These are phyloP conservation scores for Leptodontidium sp. DNA, from an alignment of 2,329 filamentous ascomycete genomes.

Conservation along the genomic window DNA sequence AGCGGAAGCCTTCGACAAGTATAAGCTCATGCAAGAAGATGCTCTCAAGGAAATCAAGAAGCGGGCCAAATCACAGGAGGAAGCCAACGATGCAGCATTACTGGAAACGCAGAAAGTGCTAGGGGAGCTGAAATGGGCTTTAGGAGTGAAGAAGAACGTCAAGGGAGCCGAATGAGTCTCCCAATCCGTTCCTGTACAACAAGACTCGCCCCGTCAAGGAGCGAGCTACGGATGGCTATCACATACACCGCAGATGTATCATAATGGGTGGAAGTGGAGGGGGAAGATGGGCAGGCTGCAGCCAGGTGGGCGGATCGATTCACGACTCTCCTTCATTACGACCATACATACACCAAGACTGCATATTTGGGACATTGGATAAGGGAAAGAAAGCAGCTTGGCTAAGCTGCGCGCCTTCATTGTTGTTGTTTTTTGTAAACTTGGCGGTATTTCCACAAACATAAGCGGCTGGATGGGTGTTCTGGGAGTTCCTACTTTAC, in stretches of 20 bases:
- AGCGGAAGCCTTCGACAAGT: slow-evolving; percentile 65
- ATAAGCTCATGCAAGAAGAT: slow-evolving; percentile 71
- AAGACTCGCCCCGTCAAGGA: neutral
- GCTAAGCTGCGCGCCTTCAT: neutral
- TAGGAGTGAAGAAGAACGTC: slow-evolving; percentile 71
- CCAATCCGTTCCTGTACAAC: neutral
- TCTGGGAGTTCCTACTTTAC: slow-evolving; percentile 8
- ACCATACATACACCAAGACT: slow-evolving; percentile 15
- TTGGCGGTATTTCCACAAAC: slow-evolving; percentile 12
- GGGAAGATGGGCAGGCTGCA: neutral
- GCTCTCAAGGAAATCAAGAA: slow-evolving; percentile 66
- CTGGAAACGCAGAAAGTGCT: slow-evolving; percentile 66
- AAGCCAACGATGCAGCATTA: slow-evolving; percentile 67
- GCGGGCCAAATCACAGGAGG: slow-evolving; percentile 64
- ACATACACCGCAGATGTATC: slow-evolving; percentile 8
- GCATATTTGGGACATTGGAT: slow-evolving; percentile 19
- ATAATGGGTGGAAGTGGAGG: slow-evolving; percentile 9
- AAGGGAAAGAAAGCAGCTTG: neutral
- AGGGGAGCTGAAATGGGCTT: slow-evolving; percentile 76
- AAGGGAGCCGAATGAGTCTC: slow-evolving; percentile 58
- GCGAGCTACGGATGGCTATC: neutral
- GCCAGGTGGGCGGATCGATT: slow-evolving; percentile 4
- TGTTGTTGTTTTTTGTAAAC: neutral
- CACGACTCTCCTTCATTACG: slow-evolving; percentile 17
- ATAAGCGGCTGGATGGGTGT: slow-evolving; percentile 9